Evolutionary conservation across 257 asterid species (phyloP), one percentile per base, ranked within the genome.

Genomic region (Agastache rugosa): DNA sequence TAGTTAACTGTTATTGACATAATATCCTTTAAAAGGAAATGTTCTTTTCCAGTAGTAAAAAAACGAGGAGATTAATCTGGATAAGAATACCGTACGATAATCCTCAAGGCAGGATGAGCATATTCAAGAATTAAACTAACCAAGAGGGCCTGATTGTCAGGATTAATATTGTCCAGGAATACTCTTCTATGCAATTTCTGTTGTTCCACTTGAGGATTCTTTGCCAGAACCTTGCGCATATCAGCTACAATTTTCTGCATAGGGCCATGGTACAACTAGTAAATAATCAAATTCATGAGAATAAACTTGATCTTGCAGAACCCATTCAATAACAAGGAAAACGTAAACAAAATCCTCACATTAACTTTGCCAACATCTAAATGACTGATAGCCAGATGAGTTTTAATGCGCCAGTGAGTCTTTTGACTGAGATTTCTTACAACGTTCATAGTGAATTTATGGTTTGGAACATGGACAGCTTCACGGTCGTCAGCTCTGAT

Each of bases 401-500:
- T 93, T 81, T 93, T 90, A 66, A 93, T 83, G 42, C 97, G 97
- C 98, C 98, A 93, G 78, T 93, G 98, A 75, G 94, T 87, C 83
- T 90, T 93, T 78, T 93, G 98, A 71, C 86, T 89, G 76, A 93
- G 91, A 77, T 93, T 93, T 77, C 98, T 82, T 62, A 93, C 93
- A 78, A 93, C 82, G 79, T 90, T 93, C 82, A 90, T 84, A 11
- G 96, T 93, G 66, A 93, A 93, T 85, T 93, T 89, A 85, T 93
- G 97, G 85, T 93, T 93, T 61, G 98, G 98, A 76, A 93, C 87
- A 87, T 93, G 93, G 75, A 93, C 86, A 61, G 98, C 98, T 86
- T 93, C 98, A 66, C 98, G 97, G 78, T 93, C 93, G 65, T 93
- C 98, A n/a, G 91, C 97, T 86, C 98, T 86, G 68, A 93, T 75